phyloP scores from a whole-genome alignment of 2,329 filamentous ascomycete species.

The Pseudocercospora crystallina region DNA sequence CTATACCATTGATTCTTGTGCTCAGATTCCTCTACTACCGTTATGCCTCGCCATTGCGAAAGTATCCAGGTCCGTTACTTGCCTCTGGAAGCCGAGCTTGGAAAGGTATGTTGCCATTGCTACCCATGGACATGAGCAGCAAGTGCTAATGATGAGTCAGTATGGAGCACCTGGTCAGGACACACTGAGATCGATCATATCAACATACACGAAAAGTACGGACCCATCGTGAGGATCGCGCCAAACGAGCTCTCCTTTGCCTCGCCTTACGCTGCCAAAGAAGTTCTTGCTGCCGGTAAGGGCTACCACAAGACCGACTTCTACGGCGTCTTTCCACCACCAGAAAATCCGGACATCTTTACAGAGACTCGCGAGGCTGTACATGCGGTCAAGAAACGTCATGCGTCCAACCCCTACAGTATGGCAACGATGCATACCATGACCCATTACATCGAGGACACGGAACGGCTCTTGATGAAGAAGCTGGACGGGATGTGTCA shows the following conservation, averaged over 20 bases:
- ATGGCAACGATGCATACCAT: slow-evolving; percentile 57
- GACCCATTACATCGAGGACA: slow-evolving; percentile 53
- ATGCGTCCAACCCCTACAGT: slow-evolving; percentile 46
- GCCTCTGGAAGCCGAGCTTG: slow-evolving; percentile 33
- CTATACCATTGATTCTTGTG: slow-evolving; percentile 27
- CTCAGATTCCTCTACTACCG: slow-evolving; percentile 32
- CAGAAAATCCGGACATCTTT: slow-evolving; percentile 60
- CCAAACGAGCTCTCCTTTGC: slow-evolving; percentile 34
- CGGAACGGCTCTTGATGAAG: slow-evolving; percentile 47
- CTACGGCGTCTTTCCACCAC: slow-evolving; percentile 53
- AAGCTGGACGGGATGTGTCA: slow-evolving; percentile 46
- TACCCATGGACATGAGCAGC: background rate
- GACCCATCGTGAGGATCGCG: slow-evolving; percentile 33
- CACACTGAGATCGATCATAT: slow-evolving; percentile 31
- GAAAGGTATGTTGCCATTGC: slow-evolving; percentile 22
- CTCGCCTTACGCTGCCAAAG: slow-evolving; percentile 30
- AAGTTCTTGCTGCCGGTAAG: slow-evolving; percentile 33
- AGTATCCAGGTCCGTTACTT: slow-evolving; percentile 31
- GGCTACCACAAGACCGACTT: slow-evolving; percentile 36
- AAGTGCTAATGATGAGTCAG: slow-evolving; percentile 7
- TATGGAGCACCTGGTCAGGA: slow-evolving; percentile 25
- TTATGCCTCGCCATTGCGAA: slow-evolving; percentile 30
- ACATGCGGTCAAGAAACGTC: slow-evolving; percentile 56
- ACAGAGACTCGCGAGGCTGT: slow-evolving; percentile 56
- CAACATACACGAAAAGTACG: slow-evolving; percentile 24